Evolutionary conservation across 2,329 filamentous ascomycete genomes (phyloP).

Genomic region (Ceratocystiopsis brevicomis): DNA sequence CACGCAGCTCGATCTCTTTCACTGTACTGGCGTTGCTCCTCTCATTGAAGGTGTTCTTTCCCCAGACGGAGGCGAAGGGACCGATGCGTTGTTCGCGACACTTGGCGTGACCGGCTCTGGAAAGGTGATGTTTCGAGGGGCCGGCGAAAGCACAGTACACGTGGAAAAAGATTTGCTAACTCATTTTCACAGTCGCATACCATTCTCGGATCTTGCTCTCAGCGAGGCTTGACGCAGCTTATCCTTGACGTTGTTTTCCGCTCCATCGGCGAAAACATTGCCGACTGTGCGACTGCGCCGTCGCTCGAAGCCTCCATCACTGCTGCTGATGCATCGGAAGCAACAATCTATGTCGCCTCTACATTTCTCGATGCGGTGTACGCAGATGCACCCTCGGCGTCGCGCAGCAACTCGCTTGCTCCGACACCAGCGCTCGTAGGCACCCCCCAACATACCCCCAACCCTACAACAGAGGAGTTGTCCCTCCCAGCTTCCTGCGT

Average conservation of each 20-base stretch:
- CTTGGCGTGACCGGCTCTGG: constrained; percentile 88
- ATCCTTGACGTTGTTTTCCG: constrained; percentile 78
- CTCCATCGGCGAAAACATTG: constrained; percentile 54
- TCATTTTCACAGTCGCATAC: constrained; percentile 59
- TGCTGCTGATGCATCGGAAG: constrained; percentile 63
- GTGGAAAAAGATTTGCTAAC: too few species aligned
- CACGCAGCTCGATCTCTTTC: constrained; percentile 70
- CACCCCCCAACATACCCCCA: background rate
- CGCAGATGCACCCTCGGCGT: constrained; percentile 39
- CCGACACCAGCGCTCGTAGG: constrained; percentile 27
- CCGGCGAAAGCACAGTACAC: constrained; percentile 5
- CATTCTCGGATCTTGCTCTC: constrained; percentile 69
- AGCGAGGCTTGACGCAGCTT: constrained; percentile 82
- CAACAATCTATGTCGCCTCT: constrained; percentile 52
- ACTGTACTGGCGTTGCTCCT: constrained; percentile 53
- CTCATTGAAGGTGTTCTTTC: constrained; percentile 70
- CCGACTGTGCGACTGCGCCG: constrained; percentile 38
- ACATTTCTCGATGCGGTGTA: constrained; percentile 66
- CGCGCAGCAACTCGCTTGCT: constrained; percentile 43
- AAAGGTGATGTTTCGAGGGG: constrained; percentile 41
- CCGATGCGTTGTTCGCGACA: constrained; percentile 79
- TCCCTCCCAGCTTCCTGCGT: too few species aligned
- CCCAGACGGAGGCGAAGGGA: constrained; percentile 52
- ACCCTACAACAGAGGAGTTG: background rate
- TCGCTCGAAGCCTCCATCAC: constrained; percentile 55